A percentile compares a stretch with the other conserved stretches of the same genome.
Evolutionary conservation across 805 yeast genomes (phyloP).

Genomic region (Isabelozyma pseudorhagii): DNA sequence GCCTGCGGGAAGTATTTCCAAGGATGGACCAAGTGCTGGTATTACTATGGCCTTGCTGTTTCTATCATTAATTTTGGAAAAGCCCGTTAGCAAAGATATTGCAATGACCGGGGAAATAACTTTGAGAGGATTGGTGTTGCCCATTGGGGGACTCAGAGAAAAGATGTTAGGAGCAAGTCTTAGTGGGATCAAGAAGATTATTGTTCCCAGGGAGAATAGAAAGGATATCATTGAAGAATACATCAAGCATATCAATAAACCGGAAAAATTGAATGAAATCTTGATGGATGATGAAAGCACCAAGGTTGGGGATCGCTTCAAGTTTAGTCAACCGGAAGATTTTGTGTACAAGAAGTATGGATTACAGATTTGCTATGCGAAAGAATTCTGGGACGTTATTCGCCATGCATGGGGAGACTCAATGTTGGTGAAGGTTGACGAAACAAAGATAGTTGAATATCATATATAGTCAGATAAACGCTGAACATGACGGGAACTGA

Average conservation of each 20-base stretch:
- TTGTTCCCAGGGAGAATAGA: constrained; percentile 70
- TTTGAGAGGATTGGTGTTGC: constrained; percentile 70
- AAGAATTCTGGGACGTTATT: constrained; percentile 76
- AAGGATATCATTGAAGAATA: constrained; percentile 64
- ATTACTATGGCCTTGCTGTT: constrained; percentile 49
- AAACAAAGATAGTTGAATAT: constrained; percentile 27
- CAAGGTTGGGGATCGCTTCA: constrained; percentile 20
- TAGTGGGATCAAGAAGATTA: constrained; percentile 51
- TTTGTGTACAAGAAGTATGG: constrained; percentile 54
- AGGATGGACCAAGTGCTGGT: constrained; percentile 49
- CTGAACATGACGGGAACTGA: background rate
- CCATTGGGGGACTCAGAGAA: constrained; percentile 81
- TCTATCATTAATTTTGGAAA: constrained; percentile 40
- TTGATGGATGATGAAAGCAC: constrained; percentile 32
- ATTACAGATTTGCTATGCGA: constrained; percentile 60
- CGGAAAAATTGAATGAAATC: constrained; percentile 28
- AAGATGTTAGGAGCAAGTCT: constrained; percentile 77
- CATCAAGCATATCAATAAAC: constrained; percentile 32
- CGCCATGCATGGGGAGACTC: constrained; percentile 64
- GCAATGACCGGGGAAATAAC: constrained; percentile 92
- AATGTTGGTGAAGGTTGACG: constrained; percentile 22
- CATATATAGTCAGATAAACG: constrained; percentile 13
- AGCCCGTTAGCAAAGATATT: constrained; percentile 43
- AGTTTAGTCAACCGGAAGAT: constrained; percentile 44
- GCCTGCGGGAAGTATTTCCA: constrained; percentile 46